A percentile compares a stretch with the other conserved stretches of the same genome.
Evolutionary conservation across 495 filamentous ascomycete genomes (phyloP).

Genomic region (Neurospora sp.): DNA sequence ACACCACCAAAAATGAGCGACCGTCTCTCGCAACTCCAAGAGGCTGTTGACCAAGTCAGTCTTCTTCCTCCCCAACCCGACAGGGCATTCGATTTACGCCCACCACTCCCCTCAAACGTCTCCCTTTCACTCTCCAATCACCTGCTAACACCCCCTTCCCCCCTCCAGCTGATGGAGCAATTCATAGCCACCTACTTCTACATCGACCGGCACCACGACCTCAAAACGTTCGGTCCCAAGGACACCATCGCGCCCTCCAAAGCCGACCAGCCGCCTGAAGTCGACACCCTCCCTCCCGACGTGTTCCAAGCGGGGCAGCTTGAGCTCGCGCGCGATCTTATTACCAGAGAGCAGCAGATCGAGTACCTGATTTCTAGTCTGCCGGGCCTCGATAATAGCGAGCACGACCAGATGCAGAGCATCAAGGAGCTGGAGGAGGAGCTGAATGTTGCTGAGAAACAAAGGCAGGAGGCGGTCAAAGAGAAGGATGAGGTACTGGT

Average conservation of each 20-base stretch:
- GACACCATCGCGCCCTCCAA: constrained; percentile 51
- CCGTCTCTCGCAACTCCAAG: constrained; percentile 86
- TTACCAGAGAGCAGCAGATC: constrained; percentile 90
- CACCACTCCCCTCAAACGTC: not conserved
- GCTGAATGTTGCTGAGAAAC: constrained; percentile 60
- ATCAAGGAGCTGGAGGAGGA: constrained; percentile 70
- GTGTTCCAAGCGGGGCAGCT: constrained; percentile 60
- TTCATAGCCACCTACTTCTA: constrained; percentile 83
- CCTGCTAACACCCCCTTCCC: constrained; percentile 1
- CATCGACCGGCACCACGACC: constrained; percentile 70
- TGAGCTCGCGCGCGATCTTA: constrained; percentile 78
- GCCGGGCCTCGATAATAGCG: constrained; percentile 79
- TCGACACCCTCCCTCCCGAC: constrained; percentile 52
- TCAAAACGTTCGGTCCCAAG: constrained; percentile 51
- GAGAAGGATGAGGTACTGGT: constrained; percentile 61
- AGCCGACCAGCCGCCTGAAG: constrained; percentile 35
- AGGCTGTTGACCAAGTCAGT: constrained; percentile 78
- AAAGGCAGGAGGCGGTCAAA: constrained; percentile 57
- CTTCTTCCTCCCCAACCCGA: not conserved
- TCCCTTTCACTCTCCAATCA: not conserved
- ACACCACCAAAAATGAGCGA: constrained; percentile 59
- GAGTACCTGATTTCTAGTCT: constrained; percentile 73
- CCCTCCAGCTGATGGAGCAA: constrained; percentile 66
- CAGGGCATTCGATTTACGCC: not conserved
- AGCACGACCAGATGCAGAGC: constrained; percentile 66